Evolutionary conservation across 208 protist genomes (phyloP).

Genomic region (Wallacemonas sp.): DNA sequence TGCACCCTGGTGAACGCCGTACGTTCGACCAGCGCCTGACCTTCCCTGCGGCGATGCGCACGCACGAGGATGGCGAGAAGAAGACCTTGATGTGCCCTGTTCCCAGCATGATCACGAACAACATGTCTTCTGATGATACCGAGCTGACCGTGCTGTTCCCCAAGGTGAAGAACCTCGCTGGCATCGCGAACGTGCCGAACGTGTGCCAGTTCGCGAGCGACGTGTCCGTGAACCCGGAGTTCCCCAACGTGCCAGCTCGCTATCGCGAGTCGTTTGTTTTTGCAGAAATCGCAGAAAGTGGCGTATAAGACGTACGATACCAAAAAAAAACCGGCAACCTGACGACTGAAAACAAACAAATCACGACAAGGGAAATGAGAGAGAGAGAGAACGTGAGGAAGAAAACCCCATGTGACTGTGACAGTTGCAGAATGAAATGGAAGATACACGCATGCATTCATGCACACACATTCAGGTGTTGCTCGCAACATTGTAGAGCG

Average conservation of each 20-base stretch:
- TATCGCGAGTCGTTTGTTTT: constrained; percentile 1
- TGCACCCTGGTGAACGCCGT: constrained; percentile 10
- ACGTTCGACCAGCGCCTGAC: not conserved
- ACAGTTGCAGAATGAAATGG: too few species aligned
- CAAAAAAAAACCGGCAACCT: not conserved
- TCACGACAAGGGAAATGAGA: not conserved
- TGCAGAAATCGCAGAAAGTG: not conserved
- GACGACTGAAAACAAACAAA: not conserved
- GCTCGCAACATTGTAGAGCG: not conserved
- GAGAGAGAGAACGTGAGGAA: not conserved
- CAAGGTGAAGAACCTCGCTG: constrained; percentile 9
- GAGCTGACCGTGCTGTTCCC: constrained; percentile 4
- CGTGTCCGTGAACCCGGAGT: not conserved
- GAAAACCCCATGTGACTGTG: not conserved
- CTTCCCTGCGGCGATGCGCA: constrained; percentile 5
- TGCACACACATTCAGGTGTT: too few species aligned
- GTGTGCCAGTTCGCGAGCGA: constrained; percentile 13
- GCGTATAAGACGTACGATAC: not conserved
- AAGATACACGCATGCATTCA: too few species aligned
- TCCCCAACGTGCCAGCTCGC: constrained; percentile 6
- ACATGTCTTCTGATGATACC: not conserved
- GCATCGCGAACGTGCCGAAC: not conserved
- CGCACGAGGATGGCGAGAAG: constrained; percentile 13
- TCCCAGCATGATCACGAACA: constrained; percentile 11
- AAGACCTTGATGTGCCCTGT: constrained; percentile 1